A percentile compares a stretch with the other conserved stretches of the same genome.
These are phyloP conservation scores for Yamadazyma diddensiae DNA, from an alignment of 1,139 yeast genomes.

Conservation along the genomic window DNA sequence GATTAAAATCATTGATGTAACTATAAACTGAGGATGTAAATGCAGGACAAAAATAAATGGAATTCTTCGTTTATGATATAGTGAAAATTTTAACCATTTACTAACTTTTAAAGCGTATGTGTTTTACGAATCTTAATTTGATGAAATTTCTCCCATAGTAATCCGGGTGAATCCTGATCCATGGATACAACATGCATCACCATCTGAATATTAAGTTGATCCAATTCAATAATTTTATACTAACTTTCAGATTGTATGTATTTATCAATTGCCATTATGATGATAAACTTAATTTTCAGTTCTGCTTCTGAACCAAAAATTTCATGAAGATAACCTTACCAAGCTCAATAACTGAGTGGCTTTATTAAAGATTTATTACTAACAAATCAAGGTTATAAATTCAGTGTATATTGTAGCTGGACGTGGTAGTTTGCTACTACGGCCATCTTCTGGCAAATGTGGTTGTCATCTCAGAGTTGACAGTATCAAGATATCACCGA, in stretches of 20 bases:
- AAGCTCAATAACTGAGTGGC: slow-evolving; percentile 20
- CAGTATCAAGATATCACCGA: too few species aligned
- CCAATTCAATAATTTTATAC: slow-evolving; percentile 5
- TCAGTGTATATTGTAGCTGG: too few species aligned
- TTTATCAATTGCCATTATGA: slow-evolving; percentile 31
- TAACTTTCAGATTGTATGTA: slow-evolving; percentile 11
- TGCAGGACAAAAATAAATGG: slow-evolving; percentile 63
- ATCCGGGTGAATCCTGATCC: slow-evolving; percentile 68
- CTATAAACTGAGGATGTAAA: slow-evolving; percentile 55
- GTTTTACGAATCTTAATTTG: slow-evolving; percentile 19
- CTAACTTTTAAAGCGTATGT: slow-evolving; percentile 10
- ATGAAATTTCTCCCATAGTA: slow-evolving; percentile 42
- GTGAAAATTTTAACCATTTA: not conserved
- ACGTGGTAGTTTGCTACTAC: too few species aligned
- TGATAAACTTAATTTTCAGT: slow-evolving; percentile 67
- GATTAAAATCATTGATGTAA: slow-evolving; percentile 16
- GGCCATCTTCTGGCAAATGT: too few species aligned
- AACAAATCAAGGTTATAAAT: too few species aligned
- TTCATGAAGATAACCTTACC: slow-evolving; percentile 64
- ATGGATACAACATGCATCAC: slow-evolving; percentile 84
- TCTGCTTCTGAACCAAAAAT: slow-evolving; percentile 81
- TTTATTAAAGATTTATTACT: too few species aligned
- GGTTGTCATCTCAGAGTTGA: too few species aligned
- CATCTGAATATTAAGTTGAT: slow-evolving; percentile 56
- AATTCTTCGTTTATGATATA: slow-evolving; percentile 64